Evolutionary conservation across 306 rosid species (phyloP).

Genomic region (Cicer chorassanicum): DNA sequence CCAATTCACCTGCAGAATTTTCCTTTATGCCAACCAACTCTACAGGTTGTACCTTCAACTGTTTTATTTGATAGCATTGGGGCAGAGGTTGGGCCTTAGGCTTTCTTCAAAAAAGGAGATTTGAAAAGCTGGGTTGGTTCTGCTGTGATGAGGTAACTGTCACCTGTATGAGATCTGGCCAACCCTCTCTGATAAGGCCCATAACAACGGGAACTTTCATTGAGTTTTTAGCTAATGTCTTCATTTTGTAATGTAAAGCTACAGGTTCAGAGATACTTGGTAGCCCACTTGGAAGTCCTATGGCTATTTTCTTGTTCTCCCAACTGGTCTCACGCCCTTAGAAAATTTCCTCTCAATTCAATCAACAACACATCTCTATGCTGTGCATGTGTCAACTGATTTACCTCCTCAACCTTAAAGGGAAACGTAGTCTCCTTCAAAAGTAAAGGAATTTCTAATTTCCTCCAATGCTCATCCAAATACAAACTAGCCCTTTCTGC

Average conservation of each 20-base stretch:
- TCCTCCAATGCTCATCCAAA: background rate
- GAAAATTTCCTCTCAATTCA: background rate
- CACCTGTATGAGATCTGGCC: background rate
- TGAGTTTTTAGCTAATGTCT: background rate
- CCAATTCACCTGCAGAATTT: slow-evolving; percentile 3
- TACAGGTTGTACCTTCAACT: background rate
- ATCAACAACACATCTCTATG: background rate
- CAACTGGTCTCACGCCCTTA: background rate
- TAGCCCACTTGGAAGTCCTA: background rate
- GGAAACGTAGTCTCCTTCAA: background rate
- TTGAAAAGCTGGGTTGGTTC: background rate
- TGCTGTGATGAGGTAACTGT: background rate
- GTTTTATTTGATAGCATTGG: background rate
- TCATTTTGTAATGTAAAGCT: background rate
- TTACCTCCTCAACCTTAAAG: background rate
- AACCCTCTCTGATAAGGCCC: background rate
- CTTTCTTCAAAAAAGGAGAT: background rate
- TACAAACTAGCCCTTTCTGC: slow-evolving; percentile 3
- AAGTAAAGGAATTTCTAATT: background rate
- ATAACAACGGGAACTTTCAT: background rate
- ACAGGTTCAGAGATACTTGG: background rate
- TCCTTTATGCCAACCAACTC: background rate
- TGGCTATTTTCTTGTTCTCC: background rate
- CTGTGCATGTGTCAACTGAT: background rate
- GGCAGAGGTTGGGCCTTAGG: background rate